Conservation (phyloP, 192 early-diverging fungal genomes). For the Entrophospora sp. region DNA sequence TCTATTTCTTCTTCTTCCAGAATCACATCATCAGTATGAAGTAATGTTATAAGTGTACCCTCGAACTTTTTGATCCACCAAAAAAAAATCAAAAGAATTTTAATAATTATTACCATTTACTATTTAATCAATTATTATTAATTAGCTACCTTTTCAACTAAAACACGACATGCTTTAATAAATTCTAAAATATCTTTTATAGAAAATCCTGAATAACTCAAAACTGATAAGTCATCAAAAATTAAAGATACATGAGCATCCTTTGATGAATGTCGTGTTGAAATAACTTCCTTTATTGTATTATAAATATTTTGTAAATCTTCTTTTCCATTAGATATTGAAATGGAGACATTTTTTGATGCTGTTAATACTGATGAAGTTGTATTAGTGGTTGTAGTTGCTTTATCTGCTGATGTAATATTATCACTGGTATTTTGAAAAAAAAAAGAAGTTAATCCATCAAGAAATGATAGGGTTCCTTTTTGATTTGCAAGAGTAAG, state of each 20-base stretch:
- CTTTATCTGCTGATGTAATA: no score
- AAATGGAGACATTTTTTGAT: constrained; percentile 15
- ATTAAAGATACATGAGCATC: constrained; percentile 35
- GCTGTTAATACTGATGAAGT: constrained; percentile 23
- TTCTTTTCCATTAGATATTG: constrained; percentile 21
- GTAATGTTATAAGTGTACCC: constrained; percentile 40
- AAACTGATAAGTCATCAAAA: constrained; percentile 44
- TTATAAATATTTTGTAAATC: constrained; percentile 31
- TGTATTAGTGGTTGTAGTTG: background rate
- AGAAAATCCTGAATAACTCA: constrained; percentile 39
- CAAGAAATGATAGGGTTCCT: constrained; percentile 42
- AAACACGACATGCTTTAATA: constrained; percentile 31
- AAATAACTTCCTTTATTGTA: constrained; percentile 23
- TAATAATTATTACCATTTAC: no score
- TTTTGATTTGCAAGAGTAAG: constrained; percentile 35
- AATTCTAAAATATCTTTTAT: constrained; percentile 30
- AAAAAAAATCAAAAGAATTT: no score
- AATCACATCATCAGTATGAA: constrained; percentile 43
- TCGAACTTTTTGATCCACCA: constrained; percentile 32
- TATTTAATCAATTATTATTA: background rate
- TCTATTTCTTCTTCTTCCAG: constrained; percentile 5
- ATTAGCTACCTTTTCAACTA: constrained; percentile 31
- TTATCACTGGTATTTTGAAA: no score
- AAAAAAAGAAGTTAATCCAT: constrained; percentile 38
- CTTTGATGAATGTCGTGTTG: background rate